These are phyloP conservation scores for Euphorbia peplus DNA, from an alignment of 345 rosid species.

Conservation along the genomic window DNA sequence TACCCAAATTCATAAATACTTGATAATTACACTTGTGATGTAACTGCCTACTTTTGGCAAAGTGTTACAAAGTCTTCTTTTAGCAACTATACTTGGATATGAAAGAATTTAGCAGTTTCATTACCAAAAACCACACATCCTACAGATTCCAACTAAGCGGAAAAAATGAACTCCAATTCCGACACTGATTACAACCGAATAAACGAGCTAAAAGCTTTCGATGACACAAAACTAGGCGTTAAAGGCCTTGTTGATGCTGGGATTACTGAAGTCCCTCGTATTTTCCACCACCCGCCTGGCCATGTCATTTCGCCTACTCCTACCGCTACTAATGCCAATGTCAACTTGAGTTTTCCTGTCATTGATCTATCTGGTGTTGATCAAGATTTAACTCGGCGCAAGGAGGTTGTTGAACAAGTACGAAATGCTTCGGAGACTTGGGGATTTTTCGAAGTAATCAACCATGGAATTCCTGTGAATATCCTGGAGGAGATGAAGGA, in stretches of 20 bases:
- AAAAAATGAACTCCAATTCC: not conserved
- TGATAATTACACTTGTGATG: too few relatives aligned
- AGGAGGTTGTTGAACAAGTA: not conserved
- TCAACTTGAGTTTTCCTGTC: not conserved
- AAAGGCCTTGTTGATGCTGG: constrained; percentile 21
- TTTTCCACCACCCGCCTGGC: not conserved
- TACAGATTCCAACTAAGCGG: not conserved
- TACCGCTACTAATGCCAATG: too few relatives aligned
- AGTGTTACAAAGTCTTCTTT: too few relatives aligned
- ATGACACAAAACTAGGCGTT: constrained; percentile 18
- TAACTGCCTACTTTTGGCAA: too few relatives aligned
- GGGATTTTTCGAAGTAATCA: constrained; percentile 18
- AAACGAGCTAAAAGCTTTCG: constrained; percentile 12
- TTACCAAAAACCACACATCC: too few relatives aligned
- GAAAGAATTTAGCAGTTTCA: too few relatives aligned
- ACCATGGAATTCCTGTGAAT: constrained; percentile 20
- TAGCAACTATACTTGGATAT: too few relatives aligned
- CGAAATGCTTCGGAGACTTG: constrained; percentile 11
- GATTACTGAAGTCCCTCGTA: constrained; percentile 1
- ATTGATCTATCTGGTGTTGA: not conserved
- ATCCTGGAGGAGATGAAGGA: constrained; percentile 9
- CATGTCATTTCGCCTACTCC: not conserved
- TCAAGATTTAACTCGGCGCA: not conserved
- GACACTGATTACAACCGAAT: not conserved
- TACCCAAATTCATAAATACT: too few relatives aligned